These are phyloP conservation scores for Saksenaea oblongispora DNA, from an alignment of 371 early-diverging fungal genomes.

Conservation along the genomic window DNA sequence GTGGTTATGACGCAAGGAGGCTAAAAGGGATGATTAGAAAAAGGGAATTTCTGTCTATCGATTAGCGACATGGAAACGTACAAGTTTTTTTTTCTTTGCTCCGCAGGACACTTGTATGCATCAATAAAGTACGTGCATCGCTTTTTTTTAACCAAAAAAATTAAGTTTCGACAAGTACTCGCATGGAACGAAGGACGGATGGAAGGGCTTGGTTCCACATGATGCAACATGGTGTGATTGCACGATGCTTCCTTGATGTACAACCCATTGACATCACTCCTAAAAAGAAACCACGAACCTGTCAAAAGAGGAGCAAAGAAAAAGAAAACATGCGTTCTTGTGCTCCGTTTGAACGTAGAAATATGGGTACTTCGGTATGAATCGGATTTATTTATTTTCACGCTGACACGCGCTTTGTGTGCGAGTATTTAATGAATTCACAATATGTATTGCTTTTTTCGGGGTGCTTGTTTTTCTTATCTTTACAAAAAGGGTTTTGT, in stretches of 20 bases:
- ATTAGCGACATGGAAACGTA: no score
- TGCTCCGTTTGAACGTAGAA: background rate
- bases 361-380: background rate
- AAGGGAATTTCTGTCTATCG: no score
- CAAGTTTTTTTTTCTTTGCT: background rate
- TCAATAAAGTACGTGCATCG: background rate
- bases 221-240: background rate
- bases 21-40: no score
- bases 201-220: background rate
- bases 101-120: background rate
- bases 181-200: no score
- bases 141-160: background rate
- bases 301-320: background rate
- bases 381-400: background rate
- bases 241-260: background rate
- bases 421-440: no score
- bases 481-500: background rate
- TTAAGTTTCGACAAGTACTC: no score
- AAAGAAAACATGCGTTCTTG: background rate
- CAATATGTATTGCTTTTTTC: no score
- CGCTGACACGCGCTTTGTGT: background rate
- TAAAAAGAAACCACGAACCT: background rate
- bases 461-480: no score
- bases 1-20: no score
- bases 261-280: background rate